Percentiles rank a stretch among this genome's conserved stretches.
Conservation (phyloP, 306 rosid species). For the Leucaena leucocephala region DNA sequence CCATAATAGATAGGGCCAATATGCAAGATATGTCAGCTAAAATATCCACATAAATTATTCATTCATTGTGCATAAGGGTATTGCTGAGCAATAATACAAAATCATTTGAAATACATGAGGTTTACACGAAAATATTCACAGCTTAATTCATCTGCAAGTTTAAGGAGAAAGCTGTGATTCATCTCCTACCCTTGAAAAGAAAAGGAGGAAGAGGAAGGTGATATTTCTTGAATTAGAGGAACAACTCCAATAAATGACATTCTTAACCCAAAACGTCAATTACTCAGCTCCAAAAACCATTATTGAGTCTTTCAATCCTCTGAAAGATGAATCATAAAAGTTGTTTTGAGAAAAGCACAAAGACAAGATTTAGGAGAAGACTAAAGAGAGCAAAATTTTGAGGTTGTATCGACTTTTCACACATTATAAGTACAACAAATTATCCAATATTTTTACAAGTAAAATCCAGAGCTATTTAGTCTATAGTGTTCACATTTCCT, state of each 20-base stretch:
- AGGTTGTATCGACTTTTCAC: constrained; percentile 2
- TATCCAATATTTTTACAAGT: neutral
- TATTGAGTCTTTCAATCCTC: constrained; percentile 1
- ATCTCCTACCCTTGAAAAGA: neutral
- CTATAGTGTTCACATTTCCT: neutral
- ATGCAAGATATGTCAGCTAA: neutral
- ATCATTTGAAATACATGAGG: constrained; percentile 11
- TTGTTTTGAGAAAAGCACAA: neutral
- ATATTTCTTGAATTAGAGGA: neutral
- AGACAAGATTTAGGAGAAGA: neutral
- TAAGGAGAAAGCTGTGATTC: constrained; percentile 21
- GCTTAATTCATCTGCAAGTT: neutral
- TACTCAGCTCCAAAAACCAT: constrained; percentile 10
- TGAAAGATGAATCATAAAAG: constrained; percentile 13
- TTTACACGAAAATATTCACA: constrained; percentile 25
- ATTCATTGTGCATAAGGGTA: neutral
- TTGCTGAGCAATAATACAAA: constrained; percentile 2
- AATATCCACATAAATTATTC: neutral
- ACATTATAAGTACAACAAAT: constrained; percentile 8
- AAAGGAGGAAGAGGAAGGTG: neutral
- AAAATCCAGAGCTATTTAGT: neutral
- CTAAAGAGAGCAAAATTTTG: neutral
- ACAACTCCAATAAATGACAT: neutral
- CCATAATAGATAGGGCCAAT: neutral
- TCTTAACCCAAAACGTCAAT: neutral